Evolutionary conservation across 306 rosid genomes (phyloP).

Genomic region (Sindora glabra): DNA sequence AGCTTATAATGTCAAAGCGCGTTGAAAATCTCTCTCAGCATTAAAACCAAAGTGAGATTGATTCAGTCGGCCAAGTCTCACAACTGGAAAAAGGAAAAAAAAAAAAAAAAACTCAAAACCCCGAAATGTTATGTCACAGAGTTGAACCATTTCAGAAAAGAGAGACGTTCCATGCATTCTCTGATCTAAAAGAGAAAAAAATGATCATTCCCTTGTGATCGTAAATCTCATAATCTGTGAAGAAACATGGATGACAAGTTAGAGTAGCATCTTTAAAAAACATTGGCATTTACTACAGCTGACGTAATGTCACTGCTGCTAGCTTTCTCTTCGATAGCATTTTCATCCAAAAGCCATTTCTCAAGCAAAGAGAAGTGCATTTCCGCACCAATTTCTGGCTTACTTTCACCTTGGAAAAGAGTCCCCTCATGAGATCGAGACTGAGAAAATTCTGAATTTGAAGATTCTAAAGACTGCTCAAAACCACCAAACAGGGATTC

Average conservation of each 20-base stretch:
- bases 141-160: too few relatives aligned
- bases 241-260: too few relatives aligned
- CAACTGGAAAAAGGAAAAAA: neutral
- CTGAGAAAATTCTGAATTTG: conserved; percentile 52
- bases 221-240: too few relatives aligned
- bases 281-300: conserved; percentile 14
- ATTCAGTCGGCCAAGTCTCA: neutral
- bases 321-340: conserved; percentile 37
- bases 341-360: conserved; percentile 82
- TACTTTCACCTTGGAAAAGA: conserved; percentile 53
- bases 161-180: too few relatives aligned
- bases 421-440: conserved; percentile 46
- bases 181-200: too few relatives aligned
- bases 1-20: neutral
- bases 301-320: conserved; percentile 21
- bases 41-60: neutral
- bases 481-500: conserved; percentile 52
- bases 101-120: conserved; percentile 5
- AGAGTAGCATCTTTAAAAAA: too few relatives aligned
- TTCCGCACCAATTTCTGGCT: conserved; percentile 17
- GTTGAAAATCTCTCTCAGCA: neutral
- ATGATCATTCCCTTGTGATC: too few relatives aligned
- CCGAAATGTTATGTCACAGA: neutral
- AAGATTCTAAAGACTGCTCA: conserved; percentile 53
- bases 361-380: conserved; percentile 63